These are phyloP conservation scores for Pleurotus salmoneostramineus DNA, from an alignment of 768 basidiomycete species.

Conservation along the genomic window DNA sequence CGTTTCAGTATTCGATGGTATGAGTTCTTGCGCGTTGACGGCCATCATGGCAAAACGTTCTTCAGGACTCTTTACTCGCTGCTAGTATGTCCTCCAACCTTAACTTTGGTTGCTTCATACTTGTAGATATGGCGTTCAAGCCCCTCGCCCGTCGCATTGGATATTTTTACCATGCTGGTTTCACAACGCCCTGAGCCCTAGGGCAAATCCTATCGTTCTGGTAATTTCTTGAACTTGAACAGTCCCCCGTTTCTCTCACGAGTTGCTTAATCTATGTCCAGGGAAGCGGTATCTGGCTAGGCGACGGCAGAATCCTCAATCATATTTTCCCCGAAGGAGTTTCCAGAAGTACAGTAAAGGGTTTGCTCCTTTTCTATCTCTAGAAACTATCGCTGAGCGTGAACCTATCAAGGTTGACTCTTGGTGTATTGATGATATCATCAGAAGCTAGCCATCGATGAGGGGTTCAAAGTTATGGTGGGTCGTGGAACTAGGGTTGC, in stretches of 20 bases:
- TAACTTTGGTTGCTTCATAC: not conserved
- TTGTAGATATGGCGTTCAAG: not conserved
- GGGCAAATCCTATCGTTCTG: too few species aligned
- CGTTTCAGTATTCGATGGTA: too few species aligned
- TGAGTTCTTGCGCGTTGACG: not conserved
- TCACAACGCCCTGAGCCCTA: too few species aligned
- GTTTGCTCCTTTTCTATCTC: constrained; percentile 49
- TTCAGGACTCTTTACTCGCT: not conserved
- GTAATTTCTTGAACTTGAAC: too few species aligned
- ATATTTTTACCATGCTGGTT: not conserved
- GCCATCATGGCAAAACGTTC: not conserved
- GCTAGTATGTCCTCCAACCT: not conserved
- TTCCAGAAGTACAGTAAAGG: constrained; percentile 55
- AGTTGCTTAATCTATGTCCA: too few species aligned
- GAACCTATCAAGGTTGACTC: constrained; percentile 56
- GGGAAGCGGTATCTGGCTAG: too few species aligned
- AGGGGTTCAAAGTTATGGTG: constrained; percentile 35
- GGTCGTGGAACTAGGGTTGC: constrained; percentile 47
- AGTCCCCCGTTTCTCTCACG: too few species aligned
- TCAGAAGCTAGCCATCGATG: constrained; percentile 59
- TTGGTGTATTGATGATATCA: constrained; percentile 55
- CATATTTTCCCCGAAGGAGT: constrained; percentile 12
- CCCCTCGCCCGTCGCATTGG: not conserved
- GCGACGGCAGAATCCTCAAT: not conserved
- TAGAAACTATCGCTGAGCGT: constrained; percentile 61